Percentiles rank a stretch among this genome's conserved stretches.
phyloP scores from a whole-genome alignment of 2,329 filamentous ascomycete genomes.

The Colletotrichum scovillei region DNA sequence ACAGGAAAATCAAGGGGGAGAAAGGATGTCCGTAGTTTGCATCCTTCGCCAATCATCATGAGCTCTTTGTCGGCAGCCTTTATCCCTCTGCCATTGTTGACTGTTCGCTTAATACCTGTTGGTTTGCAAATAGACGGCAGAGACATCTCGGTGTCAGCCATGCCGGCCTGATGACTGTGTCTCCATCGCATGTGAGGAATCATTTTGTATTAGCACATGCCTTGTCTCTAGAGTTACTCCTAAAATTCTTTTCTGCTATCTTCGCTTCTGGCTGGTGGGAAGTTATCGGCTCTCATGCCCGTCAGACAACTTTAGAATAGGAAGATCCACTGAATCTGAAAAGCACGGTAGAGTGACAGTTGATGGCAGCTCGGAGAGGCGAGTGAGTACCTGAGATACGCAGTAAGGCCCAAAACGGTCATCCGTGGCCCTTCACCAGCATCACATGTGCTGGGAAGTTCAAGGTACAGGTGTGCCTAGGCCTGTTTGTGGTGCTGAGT shows the following conservation, averaged over 20 bases:
- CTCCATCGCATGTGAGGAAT: not conserved
- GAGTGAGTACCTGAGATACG: not conserved
- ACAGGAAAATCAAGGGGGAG: slow-evolving; percentile 4
- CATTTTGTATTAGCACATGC: not conserved
- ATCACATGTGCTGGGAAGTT: slow-evolving; percentile 7
- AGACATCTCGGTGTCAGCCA: not conserved
- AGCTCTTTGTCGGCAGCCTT: not conserved
- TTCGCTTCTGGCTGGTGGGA: slow-evolving; percentile 20
- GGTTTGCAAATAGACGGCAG: not conserved
- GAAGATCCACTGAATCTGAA: not conserved
- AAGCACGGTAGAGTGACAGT: not conserved
- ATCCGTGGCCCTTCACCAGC: slow-evolving; percentile 23
- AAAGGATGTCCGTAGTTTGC: not conserved
- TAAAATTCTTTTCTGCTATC: not conserved
- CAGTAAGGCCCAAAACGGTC: slow-evolving; percentile 9
- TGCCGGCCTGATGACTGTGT: not conserved
- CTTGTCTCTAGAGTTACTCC: too few relatives aligned
- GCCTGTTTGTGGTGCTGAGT: not conserved
- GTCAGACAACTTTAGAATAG: slow-evolving; percentile 1
- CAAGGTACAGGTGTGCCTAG: slow-evolving; percentile 1
- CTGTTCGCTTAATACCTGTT: not conserved
- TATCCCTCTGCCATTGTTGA: not conserved
- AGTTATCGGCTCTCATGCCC: slow-evolving; percentile 13
- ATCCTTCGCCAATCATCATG: slow-evolving; percentile 5
- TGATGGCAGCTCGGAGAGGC: not conserved